These are phyloP conservation scores for Penicillium coprophilum DNA, from an alignment of 495 filamentous ascomycete species.

Conservation along the genomic window DNA sequence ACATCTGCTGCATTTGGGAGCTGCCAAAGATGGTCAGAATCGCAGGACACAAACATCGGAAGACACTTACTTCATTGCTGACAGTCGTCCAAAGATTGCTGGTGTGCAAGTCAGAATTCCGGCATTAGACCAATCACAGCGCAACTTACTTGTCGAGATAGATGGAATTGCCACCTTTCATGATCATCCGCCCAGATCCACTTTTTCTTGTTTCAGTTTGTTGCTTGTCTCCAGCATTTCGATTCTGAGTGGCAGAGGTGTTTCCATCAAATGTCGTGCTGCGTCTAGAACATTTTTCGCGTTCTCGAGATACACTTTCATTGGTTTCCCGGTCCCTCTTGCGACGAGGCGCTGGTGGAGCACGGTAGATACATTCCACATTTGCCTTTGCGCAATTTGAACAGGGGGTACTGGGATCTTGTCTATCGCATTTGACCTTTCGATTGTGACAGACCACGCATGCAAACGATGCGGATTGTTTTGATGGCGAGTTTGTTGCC, in stretches of 20 bases:
- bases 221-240: background rate
- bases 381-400: conserved; percentile 62
- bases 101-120: conserved; percentile 8
- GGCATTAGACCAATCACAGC: background rate
- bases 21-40: conserved; percentile 23
- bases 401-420: conserved; percentile 64
- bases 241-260: background rate
- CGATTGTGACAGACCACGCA: conserved; percentile 65
- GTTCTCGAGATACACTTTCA: conserved; percentile 45
- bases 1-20: conserved; percentile 51
- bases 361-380: conserved; percentile 59
- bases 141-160: conserved; percentile 49
- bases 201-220: conserved; percentile 4
- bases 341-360: conserved; percentile 57
- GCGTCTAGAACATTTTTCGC: conserved; percentile 13
- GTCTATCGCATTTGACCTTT: conserved; percentile 67
- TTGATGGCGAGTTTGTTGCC: conserved; percentile 9
- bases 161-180: conserved; percentile 41
- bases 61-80: conserved; percentile 46
- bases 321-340: conserved; percentile 50
- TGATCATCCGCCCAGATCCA: conserved; percentile 35
- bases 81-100: conserved; percentile 53
- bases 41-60: background rate
- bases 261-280: background rate
- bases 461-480: conserved; percentile 42